Evolutionary conservation across 1,284 basidiomycete genomes (phyloP).

Genomic region (Irpex lacteus): DNA sequence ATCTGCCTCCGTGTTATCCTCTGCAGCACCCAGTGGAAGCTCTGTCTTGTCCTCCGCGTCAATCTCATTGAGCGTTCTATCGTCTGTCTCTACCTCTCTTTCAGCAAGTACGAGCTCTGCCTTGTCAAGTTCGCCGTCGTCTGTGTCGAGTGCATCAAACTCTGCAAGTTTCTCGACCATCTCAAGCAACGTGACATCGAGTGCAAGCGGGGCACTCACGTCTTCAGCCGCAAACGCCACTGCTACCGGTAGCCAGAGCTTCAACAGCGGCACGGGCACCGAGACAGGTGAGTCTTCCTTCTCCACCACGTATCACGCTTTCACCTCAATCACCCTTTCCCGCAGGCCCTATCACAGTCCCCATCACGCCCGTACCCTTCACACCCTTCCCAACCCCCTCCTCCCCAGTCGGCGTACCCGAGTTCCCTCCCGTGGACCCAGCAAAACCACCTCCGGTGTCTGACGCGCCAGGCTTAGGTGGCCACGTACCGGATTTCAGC

Average conservation of each 20-base stretch:
- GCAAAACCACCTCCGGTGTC: slow-evolving; percentile 25
- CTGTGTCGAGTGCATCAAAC: not conserved
- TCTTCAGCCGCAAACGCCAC: slow-evolving; percentile 8
- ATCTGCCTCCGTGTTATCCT: not conserved
- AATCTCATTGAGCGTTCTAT: not conserved
- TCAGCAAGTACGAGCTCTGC: not conserved
- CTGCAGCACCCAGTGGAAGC: not conserved
- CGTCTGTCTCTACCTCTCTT: not conserved
- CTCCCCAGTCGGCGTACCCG: slow-evolving; percentile 25
- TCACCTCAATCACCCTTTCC: not conserved
- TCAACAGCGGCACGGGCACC: slow-evolving; percentile 22
- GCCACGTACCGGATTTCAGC: slow-evolving; percentile 41
- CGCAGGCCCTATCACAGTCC: slow-evolving; percentile 19
- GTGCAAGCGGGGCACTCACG: not conserved
- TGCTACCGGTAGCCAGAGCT: slow-evolving; percentile 14
- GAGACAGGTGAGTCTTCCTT: slow-evolving; percentile 20
- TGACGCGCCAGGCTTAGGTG: slow-evolving; percentile 21
- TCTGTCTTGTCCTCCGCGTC: not conserved
- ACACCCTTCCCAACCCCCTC: slow-evolving; percentile 32
- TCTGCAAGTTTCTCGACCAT: not conserved
- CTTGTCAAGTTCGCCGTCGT: not conserved
- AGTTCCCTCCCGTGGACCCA: slow-evolving; percentile 27
- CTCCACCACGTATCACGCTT: not conserved
- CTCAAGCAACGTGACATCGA: not conserved
- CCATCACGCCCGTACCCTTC: slow-evolving; percentile 25